These are phyloP conservation scores for Borealophlyctis nickersoniae DNA, from an alignment of 192 early-diverging fungal genomes.

Conservation along the genomic window DNA sequence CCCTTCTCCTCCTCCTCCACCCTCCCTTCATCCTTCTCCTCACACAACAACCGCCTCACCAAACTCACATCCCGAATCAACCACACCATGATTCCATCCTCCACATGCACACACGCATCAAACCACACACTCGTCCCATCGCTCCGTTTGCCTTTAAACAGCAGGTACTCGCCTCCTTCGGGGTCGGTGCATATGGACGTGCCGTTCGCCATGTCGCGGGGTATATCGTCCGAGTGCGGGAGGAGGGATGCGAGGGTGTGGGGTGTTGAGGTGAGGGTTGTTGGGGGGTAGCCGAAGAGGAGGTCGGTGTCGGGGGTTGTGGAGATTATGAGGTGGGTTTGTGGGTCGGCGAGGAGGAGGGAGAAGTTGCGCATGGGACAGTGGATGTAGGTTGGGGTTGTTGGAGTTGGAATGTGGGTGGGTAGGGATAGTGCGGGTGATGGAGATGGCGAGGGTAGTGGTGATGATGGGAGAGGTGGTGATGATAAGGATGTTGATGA, in stretches of 20 bases:
- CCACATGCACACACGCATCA: neutral
- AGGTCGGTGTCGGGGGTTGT: neutral
- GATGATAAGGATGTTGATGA: too few species aligned
- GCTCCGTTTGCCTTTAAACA: neutral
- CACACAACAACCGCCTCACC: too few species aligned
- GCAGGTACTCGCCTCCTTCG: neutral
- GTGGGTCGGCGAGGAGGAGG: neutral
- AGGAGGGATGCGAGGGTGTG: neutral
- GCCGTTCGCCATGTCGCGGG: neutral
- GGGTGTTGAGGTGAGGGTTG: neutral
- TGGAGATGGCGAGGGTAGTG: too few species aligned
- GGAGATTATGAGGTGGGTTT: neutral
- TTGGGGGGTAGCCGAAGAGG: constrained; percentile 1
- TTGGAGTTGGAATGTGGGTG: too few species aligned
- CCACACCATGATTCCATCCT: neutral
- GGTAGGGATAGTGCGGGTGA: too few species aligned
- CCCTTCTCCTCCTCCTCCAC: too few species aligned
- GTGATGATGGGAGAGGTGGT: too few species aligned
- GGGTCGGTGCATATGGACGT: neutral
- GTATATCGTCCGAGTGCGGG: neutral
- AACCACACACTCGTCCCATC: neutral
- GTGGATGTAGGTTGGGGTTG: too few species aligned
- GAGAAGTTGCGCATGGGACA: constrained; percentile 2
- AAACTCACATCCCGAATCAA: neutral
- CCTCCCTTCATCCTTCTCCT: too few species aligned